Base-by-base conservation (phyloP, 75 land plant species). In the Chamaecyparis obtusa region DNA sequence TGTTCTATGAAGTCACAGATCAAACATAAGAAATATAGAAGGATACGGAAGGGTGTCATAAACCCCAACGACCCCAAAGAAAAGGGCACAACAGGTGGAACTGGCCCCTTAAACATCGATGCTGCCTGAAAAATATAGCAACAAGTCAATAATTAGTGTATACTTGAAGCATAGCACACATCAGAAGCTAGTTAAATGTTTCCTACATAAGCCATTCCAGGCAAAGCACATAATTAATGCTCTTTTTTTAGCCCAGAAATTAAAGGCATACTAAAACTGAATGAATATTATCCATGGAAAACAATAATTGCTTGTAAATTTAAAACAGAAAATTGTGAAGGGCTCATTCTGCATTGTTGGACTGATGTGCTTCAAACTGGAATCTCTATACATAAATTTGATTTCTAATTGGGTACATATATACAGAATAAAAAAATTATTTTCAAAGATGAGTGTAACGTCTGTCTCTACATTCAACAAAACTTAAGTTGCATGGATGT, bases 1-100 rank as follows among this genome's bases (percentile, higher is more conserved):
- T 81, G 30, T 81, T 81, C 3, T 46, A 44, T 27, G 3, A 81
- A 33, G 39, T 19, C 44, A 78, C 27, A 9, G 44, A 39, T 78
- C 19, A 24, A 41, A 78, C 24, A 78, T 46, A 27, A 57, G 48
- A 6, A 86, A n/a, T 76, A 16, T 57, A 19, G 33, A 43, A 92
- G 98, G 96, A 96, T 98, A 98, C 98, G 92, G 71, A 96, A 98
- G 30, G 95, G 96, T 30, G 99, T 98, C 99, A 98, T 96, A 86
- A 98, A 98, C 36, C 99, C 99, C 36, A 98, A 88, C 44, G 99
- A 96, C 37, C 98, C 99, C 79, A 98, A 90, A 54, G 99, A 93
- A 91, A 98, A 98, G 86, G 99, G 90, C 2, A 98, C 97, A 41
- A 96, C 19, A 80, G 96, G 99, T 89, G 99, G 99, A 87, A 96